Base-by-base conservation (phyloP, 2,329 filamentous ascomycete genomes). In the Neospermospora avenae region DNA sequence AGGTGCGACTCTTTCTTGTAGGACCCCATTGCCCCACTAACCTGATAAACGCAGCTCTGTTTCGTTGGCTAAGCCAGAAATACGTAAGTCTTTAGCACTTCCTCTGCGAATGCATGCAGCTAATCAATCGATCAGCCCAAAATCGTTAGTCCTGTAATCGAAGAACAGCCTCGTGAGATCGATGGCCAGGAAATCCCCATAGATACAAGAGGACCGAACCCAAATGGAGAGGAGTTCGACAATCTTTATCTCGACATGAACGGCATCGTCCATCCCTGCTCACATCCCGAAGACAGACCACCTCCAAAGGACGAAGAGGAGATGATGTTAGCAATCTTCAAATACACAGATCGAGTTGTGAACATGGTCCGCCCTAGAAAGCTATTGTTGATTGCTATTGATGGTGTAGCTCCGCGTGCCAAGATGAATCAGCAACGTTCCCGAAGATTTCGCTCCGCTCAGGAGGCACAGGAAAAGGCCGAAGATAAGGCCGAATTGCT, bases 351-450 rank as follows among this genome's bases (percentile, higher is more conserved):
- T 73, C 89, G 95, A 62, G 93, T 99, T 24, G 91, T 99, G 67
- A 97, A 96, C 74, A 99, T 99, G 93, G 93, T 96, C 66, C 90
- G 95, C 62, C 95, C 95, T 10, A 87, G 95, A 69, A 98, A 97
- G 77, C 79, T 99, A 52, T 83, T 99, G 58, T 95, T 98, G 90
- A 97, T 99, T 72, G 95, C 95, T 70, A 93, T 99, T 74, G 95
- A 99, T 77, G 95, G 95, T 73, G 95, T 99, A 65, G 95, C 95
- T 4, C 96, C 95, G 49, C 89, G 95, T 74, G 96, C 96, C 61
- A 99, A 99, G 77, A 99, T 99, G 95, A 99, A 99, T 74, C 96
- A 99, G 74, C 95, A 99, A 77, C 91, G 95, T 63, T 96, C 95
- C 44, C 86, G 95, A 75, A 91, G 95, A 70, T 99, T 99, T 77